phyloP scores from a whole-genome alignment of 495 filamentous ascomycete genomes.

The Tuber indicum region DNA sequence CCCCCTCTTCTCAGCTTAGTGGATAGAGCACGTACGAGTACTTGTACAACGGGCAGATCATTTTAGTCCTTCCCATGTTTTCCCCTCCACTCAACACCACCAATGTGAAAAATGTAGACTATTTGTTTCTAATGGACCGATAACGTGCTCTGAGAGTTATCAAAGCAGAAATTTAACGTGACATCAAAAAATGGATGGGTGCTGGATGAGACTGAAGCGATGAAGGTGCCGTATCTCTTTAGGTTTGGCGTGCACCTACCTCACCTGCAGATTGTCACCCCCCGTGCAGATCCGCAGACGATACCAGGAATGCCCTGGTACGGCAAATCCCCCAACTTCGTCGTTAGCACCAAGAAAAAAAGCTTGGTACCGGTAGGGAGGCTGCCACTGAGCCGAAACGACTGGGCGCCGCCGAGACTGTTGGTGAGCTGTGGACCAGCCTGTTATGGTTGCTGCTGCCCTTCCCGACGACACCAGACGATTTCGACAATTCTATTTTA shows the following conservation, averaged over 20 bases:
- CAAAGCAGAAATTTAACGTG: background rate
- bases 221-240: background rate
- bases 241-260: background rate
- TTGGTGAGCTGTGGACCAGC: background rate
- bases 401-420: background rate
- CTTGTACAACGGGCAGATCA: background rate
- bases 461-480: background rate
- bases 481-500: slow-evolving; percentile 7
- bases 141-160: background rate
- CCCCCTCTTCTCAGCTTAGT: background rate
- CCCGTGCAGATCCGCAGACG: slow-evolving; percentile 21
- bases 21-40: background rate
- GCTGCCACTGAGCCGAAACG: slow-evolving; percentile 4
- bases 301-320: slow-evolving; percentile 17
- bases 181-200: background rate
- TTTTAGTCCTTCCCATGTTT: background rate
- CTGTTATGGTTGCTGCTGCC: background rate
- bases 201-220: background rate
- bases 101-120: background rate
- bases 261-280: slow-evolving; percentile 3
- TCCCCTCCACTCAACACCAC: background rate
- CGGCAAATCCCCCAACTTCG: slow-evolving; percentile 9
- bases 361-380: slow-evolving; percentile 11
- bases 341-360: slow-evolving; percentile 11
- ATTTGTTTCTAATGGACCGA: background rate